Conservation (phyloP, 2,329 filamentous ascomycete species). For the Diaporthe humulicola region DNA sequence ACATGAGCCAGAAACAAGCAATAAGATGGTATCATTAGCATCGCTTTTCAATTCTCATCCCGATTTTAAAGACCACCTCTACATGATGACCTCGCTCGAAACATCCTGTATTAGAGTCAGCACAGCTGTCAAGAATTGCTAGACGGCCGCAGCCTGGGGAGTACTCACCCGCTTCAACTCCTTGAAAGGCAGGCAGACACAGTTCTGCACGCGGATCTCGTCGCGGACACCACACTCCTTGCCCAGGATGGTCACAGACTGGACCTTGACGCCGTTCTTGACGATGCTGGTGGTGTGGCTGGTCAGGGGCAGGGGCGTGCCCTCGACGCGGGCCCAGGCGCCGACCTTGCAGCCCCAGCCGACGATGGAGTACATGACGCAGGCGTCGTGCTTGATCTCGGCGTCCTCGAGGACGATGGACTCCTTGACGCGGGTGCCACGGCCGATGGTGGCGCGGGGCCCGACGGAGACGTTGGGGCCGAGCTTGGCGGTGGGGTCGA, state of each 20-base stretch:
- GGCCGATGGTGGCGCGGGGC: conserved; percentile 85
- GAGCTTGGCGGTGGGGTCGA: conserved; percentile 95
- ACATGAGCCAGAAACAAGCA: not conserved
- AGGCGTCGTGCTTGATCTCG: conserved; percentile 97
- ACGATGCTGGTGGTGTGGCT: conserved; percentile 95
- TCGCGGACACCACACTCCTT: conserved; percentile 96
- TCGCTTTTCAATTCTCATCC: conserved; percentile 10
- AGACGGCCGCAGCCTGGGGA: not conserved
- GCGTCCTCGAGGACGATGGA: conserved; percentile 94
- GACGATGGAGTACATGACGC: conserved; percentile 94
- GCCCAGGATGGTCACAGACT: conserved; percentile 96
- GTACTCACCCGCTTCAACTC: conserved; percentile 90
- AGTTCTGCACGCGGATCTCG: conserved; percentile 97
- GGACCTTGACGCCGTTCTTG: conserved; percentile 98
- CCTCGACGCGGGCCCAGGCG: conserved; percentile 98
- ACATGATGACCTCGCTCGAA: conserved; percentile 80
- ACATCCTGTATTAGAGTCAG: conserved; percentile 73
- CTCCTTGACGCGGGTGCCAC: conserved; percentile 94
- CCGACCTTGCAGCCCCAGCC: conserved; percentile 97
- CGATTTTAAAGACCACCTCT: not conserved
- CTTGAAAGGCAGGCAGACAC: conserved; percentile 97
- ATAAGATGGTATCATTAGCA: conserved; percentile 30
- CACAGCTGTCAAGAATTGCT: not conserved
- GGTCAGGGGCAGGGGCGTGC: conserved; percentile 86
- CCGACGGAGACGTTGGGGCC: conserved; percentile 97